Evolutionary conservation across 495 filamentous ascomycete species (phyloP).

Genomic region (Platismatia glauca): DNA sequence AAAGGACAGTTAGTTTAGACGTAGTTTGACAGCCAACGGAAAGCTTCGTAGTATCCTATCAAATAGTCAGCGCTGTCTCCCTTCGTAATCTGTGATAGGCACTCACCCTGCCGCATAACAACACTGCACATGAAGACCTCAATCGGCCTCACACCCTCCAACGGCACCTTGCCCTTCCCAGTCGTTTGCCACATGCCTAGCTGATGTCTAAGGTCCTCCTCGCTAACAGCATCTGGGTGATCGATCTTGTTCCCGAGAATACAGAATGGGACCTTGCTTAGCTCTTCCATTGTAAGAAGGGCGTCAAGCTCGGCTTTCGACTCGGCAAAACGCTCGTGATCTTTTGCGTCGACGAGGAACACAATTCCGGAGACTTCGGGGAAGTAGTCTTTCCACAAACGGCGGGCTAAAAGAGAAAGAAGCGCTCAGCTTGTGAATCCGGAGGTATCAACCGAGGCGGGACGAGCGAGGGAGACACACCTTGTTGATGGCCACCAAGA

Average conservation of each 20-base stretch:
- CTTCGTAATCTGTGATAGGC: background rate
- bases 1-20: slow-evolving; percentile 29
- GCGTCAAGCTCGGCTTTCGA: slow-evolving; percentile 95
- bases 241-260: slow-evolving; percentile 99
- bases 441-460: background rate
- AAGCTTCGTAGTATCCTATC: slow-evolving; percentile 46
- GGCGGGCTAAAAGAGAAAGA: slow-evolving; percentile 54
- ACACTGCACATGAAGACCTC: slow-evolving; percentile 99
- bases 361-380: slow-evolving; percentile 97
- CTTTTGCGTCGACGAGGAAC: slow-evolving; percentile 95
- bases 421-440: background rate
- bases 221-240: slow-evolving; percentile 85
- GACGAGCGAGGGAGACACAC: slow-evolving; percentile 37
- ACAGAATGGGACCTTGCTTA: slow-evolving; percentile 87
- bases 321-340: slow-evolving; percentile 86
- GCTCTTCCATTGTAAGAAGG: slow-evolving; percentile 86
- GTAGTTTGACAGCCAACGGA: slow-evolving; percentile 48
- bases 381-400: slow-evolving; percentile 98
- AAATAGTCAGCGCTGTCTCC: slow-evolving; percentile 9
- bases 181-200: slow-evolving; percentile 93
- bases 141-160: slow-evolving; percentile 90
- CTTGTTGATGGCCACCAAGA: slow-evolving; percentile 93
- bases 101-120: slow-evolving; percentile 87
- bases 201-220: slow-evolving; percentile 86
- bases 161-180: slow-evolving; percentile 92